Conservation (phyloP, 2,329 filamentous ascomycete species). For the Alternaria viburni region DNA sequence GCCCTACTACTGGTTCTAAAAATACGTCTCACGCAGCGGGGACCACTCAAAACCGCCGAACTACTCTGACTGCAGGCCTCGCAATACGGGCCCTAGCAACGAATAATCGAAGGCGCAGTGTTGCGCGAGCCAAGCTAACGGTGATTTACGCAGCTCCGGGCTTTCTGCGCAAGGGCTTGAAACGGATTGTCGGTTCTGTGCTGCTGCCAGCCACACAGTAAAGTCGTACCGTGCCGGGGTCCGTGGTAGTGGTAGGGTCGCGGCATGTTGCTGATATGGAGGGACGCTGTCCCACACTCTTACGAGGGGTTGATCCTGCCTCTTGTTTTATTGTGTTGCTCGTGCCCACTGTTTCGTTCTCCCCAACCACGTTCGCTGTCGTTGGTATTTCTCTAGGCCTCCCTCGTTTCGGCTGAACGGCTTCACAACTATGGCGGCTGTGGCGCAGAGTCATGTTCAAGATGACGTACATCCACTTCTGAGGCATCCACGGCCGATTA, state of each 20-base stretch:
- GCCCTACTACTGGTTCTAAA: slow-evolving; percentile 15
- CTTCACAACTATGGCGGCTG: slow-evolving; percentile 19
- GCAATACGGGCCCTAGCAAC: slow-evolving; percentile 21
- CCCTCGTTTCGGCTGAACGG: slow-evolving; percentile 10
- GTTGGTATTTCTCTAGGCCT: slow-evolving; percentile 7
- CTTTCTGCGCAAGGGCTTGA: slow-evolving; percentile 27
- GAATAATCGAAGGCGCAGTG: slow-evolving; percentile 32
- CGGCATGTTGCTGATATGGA: slow-evolving; percentile 31
- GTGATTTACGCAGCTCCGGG: slow-evolving; percentile 19
- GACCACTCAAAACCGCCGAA: slow-evolving; percentile 11
- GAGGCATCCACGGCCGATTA: slow-evolving; percentile 34
- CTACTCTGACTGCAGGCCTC: slow-evolving; percentile 19
- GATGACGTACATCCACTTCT: slow-evolving; percentile 32
- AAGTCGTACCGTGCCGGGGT: slow-evolving; percentile 27
- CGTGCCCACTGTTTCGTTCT: slow-evolving; percentile 14
- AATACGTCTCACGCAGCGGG: slow-evolving; percentile 17
- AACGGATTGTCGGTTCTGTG: slow-evolving; percentile 28
- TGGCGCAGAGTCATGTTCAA: slow-evolving; percentile 27
- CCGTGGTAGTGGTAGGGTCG: slow-evolving; percentile 16
- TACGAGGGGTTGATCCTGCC: slow-evolving; percentile 21
- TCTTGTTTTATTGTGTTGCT: slow-evolving; percentile 26
- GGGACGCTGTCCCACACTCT: slow-evolving; percentile 28
- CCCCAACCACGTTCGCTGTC: slow-evolving; percentile 10
- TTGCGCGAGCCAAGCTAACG: slow-evolving; percentile 30
- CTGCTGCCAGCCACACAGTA: slow-evolving; percentile 26